phyloP scores from a whole-genome alignment of 768 basidiomycete genomes.

The Suillus weaverae region DNA sequence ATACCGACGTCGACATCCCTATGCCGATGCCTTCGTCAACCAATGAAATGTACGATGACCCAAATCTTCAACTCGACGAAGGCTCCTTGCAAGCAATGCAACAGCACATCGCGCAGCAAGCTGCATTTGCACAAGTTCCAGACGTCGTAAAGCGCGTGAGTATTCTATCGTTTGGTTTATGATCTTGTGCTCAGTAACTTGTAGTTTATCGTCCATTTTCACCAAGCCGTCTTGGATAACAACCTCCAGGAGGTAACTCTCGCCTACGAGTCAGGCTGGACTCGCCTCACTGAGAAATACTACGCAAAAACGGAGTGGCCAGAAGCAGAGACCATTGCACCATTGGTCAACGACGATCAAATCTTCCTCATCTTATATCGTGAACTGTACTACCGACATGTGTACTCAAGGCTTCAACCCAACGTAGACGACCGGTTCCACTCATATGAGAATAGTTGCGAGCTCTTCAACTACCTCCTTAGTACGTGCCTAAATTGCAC shows the following conservation, averaged over 20 bases:
- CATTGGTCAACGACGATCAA: constrained; percentile 92
- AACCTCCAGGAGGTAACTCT: constrained; percentile 89
- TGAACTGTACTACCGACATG: constrained; percentile 93
- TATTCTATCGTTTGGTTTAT: constrained; percentile 15
- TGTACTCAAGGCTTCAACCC: constrained; percentile 92
- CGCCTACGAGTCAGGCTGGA: constrained; percentile 97
- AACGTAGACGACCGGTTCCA: constrained; percentile 98
- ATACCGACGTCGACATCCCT: constrained; percentile 56
- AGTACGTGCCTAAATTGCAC: constrained; percentile 49
- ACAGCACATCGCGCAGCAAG: constrained; percentile 82
- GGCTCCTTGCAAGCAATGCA: constrained; percentile 70
- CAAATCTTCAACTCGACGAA: constrained; percentile 67
- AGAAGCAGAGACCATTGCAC: constrained; percentile 93
- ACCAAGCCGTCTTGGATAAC: constrained; percentile 88
- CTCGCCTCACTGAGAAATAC: constrained; percentile 93
- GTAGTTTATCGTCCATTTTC: constrained; percentile 94
- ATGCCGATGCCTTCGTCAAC: constrained; percentile 26
- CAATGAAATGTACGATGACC: constrained; percentile 32
- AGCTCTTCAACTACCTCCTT: constrained; percentile 95
- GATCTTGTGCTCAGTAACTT: not conserved
- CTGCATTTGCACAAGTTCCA: constrained; percentile 79
- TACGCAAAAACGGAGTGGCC: constrained; percentile 96
- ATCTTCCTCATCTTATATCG: constrained; percentile 97
- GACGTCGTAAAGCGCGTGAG: constrained; percentile 86
- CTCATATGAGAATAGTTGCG: constrained; percentile 97